A percentile compares a stretch with the other conserved stretches of the same genome.
phyloP scores from a whole-genome alignment of 371 early-diverging fungal genomes.

The Fennellomyces sp. region DNA sequence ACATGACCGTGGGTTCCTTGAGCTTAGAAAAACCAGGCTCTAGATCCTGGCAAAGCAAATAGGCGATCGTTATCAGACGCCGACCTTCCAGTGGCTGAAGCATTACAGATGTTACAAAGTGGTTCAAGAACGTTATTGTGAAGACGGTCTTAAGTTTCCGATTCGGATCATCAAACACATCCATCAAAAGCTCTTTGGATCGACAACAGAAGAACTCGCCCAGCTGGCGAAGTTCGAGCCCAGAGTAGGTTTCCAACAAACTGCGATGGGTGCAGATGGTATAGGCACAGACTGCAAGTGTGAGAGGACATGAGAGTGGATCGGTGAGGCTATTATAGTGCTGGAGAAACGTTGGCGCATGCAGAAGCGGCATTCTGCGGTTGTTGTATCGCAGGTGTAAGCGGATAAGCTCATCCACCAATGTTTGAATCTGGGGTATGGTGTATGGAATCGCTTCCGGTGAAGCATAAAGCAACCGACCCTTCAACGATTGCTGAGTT shows the following conservation, averaged over 20 bases:
- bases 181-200: constrained; percentile 1
- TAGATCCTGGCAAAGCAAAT: background rate
- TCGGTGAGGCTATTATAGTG: constrained; percentile 1
- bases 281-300: constrained; percentile 12
- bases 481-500: too few relatives aligned
- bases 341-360: constrained; percentile 4
- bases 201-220: constrained; percentile 15
- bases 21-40: too few relatives aligned
- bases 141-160: constrained; percentile 16
- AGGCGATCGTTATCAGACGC: background rate
- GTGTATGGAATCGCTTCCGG: too few relatives aligned
- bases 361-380: background rate
- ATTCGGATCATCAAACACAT: constrained; percentile 22
- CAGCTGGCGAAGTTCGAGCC: constrained; percentile 6
- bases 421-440: too few relatives aligned
- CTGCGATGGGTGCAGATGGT: background rate
- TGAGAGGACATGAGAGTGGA: constrained; percentile 9
- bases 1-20: too few relatives aligned
- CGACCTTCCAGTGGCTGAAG: background rate
- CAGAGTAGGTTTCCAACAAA: background rate
- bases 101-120: background rate
- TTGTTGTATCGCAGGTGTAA: background rate
- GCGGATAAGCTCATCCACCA: background rate
- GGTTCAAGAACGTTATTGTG: background rate
- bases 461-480: too few relatives aligned